Conservation (phyloP, 495 filamentous ascomycete genomes). For the Annulohypoxylon bovei region DNA sequence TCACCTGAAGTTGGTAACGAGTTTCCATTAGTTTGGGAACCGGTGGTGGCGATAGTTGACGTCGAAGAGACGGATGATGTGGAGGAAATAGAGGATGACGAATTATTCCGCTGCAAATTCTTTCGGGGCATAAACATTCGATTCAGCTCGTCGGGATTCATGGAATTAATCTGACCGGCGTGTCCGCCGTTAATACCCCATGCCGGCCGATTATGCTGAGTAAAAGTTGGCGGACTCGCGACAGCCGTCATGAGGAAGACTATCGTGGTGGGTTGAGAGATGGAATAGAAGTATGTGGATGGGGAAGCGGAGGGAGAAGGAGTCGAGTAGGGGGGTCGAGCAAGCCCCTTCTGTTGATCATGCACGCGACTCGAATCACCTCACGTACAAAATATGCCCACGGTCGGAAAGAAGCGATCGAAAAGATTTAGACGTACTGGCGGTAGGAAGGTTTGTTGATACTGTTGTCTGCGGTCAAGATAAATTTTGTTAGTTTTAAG, state of each 20-base stretch:
- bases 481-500: constrained; percentile 32
- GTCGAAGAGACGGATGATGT: constrained; percentile 71
- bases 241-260: constrained; percentile 88
- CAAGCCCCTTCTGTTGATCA: constrained; percentile 30
- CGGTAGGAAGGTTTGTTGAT: constrained; percentile 20
- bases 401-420: constrained; percentile 14
- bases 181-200: constrained; percentile 80
- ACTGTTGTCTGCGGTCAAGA: constrained; percentile 26
- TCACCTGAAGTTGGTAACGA: constrained; percentile 56
- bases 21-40: constrained; percentile 51
- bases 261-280: constrained; percentile 36
- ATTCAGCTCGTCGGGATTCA: constrained; percentile 86
- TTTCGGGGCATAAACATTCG: constrained; percentile 90
- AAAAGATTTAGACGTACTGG: constrained; percentile 5
- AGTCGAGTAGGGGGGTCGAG: constrained; percentile 36
- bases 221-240: constrained; percentile 89
- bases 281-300: constrained; percentile 53
- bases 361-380: constrained; percentile 36
- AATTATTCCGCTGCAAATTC: constrained; percentile 83
- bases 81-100: constrained; percentile 84
- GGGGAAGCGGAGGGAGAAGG: constrained; percentile 45
- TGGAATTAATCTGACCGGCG: constrained; percentile 72
- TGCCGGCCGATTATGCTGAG: constrained; percentile 70
- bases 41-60: constrained; percentile 62
- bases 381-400: constrained; percentile 15